Evolutionary conservation across 805 yeast species (phyloP).

Genomic region (Yamadazyma endophytica): DNA sequence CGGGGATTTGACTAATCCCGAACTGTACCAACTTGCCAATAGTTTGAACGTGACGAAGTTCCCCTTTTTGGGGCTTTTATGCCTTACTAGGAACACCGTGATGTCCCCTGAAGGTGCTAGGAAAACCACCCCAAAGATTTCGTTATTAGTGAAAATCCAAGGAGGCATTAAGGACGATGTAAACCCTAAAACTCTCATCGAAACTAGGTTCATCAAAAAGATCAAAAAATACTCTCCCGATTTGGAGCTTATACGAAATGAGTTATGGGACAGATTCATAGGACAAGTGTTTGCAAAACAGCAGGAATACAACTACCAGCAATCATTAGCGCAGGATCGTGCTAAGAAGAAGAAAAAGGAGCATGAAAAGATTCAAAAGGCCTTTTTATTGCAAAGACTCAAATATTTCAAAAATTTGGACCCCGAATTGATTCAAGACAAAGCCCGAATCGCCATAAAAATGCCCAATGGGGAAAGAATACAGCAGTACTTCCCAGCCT

Average conservation of each 20-base stretch:
- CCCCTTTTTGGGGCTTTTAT: constrained; percentile 80
- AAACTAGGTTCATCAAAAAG: constrained; percentile 38
- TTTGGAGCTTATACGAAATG: constrained; percentile 56
- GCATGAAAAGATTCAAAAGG: constrained; percentile 29
- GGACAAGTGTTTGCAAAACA: constrained; percentile 57
- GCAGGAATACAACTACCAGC: constrained; percentile 76
- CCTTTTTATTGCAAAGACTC: constrained; percentile 28
- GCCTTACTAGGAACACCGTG: constrained; percentile 55
- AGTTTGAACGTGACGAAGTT: constrained; percentile 65
- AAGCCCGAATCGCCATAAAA: constrained; percentile 68
- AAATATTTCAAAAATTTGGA: constrained; percentile 18
- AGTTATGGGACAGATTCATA: constrained; percentile 56
- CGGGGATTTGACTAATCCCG: constrained; percentile 77
- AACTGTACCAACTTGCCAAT: constrained; percentile 78
- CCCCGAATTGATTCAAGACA: constrained; percentile 11
- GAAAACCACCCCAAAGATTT: constrained; percentile 51
- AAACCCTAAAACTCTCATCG: constrained; percentile 25
- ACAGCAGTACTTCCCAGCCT: constrained; percentile 28
- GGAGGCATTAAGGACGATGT: constrained; percentile 50
- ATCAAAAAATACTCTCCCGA: constrained; percentile 59
- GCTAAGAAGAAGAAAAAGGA: constrained; percentile 35
- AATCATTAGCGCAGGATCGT: constrained; percentile 65
- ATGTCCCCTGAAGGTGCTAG: constrained; percentile 55
- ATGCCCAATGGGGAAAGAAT: constrained; percentile 60
- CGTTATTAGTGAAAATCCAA: constrained; percentile 59